Evolutionary conservation across 23 red algal species (phyloP), one percentile per base, ranked within the genome.

Genomic region (Pyropia yezoensis): DNA sequence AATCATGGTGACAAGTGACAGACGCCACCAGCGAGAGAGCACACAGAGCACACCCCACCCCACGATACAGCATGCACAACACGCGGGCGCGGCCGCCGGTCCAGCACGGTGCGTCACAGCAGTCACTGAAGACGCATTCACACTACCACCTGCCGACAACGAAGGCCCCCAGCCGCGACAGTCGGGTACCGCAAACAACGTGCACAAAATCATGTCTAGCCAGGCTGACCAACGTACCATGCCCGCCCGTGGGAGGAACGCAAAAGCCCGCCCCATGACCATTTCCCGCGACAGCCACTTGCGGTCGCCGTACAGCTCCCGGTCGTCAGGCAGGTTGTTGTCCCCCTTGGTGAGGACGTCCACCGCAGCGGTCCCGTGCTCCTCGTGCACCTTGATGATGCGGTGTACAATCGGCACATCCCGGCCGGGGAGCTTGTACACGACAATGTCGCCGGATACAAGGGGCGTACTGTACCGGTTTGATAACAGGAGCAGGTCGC

Each of bases 311-410:
- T 98, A 98, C 33, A 98, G 79, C 27, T 82, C 75, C 24, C 82
- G 67, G 52, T 98, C 94, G 61, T 98, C 94, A 5, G 76, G 77
- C 53, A 98, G 71, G 80, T 98, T 98, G 57, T 98, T 98, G 55
- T 98, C 94, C 25, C 94, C 94, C 49, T 79, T 75, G 18, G 83
- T 74, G 12, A 82, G 84, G 7, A 83, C 74, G 45, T 83, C 74
- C 23, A 82, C 66, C 18, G 70, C 57, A 68, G 24, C 11, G 23
- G 26, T 55, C 61, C 63, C 58, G 30, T 71, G 14, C 8, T 63
- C 71, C 61, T 83, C 71, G 18, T 79, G 82, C 57, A 96, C 82
- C 50, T 89, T 80, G 17, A 98, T 88, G 49, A 98, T 89, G 21
- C 94, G 83, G 76, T 98, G 94, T 9, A 98, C 81, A 52, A 98